Conservation (phyloP, 805 yeast genomes). For the Candida pseudoglaebosa region DNA sequence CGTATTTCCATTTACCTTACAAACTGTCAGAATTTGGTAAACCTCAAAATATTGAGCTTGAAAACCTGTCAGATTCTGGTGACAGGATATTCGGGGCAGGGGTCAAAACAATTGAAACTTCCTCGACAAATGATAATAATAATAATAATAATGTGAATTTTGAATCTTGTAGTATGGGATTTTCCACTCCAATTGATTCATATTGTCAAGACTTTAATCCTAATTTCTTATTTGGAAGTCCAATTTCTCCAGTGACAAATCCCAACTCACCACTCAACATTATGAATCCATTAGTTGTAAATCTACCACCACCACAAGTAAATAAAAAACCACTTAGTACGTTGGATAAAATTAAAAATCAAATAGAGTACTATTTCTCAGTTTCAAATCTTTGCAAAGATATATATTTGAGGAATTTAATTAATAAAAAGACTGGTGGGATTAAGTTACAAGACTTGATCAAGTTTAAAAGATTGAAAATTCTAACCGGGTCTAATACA, state of each 20-base stretch:
- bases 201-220: not conserved
- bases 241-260: not conserved
- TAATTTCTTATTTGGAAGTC: not conserved
- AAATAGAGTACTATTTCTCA: slow-evolving; percentile 20
- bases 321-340: no score
- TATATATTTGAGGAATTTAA: slow-evolving; percentile 15
- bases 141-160: not conserved
- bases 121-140: no score
- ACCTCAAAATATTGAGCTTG: not conserved
- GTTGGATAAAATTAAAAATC: slow-evolving; percentile 10
- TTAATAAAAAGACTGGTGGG: slow-evolving; percentile 14
- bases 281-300: not conserved
- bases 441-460: slow-evolving; percentile 14
- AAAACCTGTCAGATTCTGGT: not conserved
- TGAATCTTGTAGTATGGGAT: not conserved
- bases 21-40: no score
- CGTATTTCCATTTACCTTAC: not conserved
- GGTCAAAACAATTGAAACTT: no score
- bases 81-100: no score
- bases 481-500: slow-evolving; percentile 13
- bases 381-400: slow-evolving; percentile 21
- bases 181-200: not conserved
- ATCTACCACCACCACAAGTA: not conserved
- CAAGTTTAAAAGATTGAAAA: slow-evolving; percentile 14
- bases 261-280: not conserved